A percentile compares a stretch with the other conserved stretches of the same genome.
Evolutionary conservation across 2,329 filamentous ascomycete genomes (phyloP).

Genomic region (Hypoxylon sp.): DNA sequence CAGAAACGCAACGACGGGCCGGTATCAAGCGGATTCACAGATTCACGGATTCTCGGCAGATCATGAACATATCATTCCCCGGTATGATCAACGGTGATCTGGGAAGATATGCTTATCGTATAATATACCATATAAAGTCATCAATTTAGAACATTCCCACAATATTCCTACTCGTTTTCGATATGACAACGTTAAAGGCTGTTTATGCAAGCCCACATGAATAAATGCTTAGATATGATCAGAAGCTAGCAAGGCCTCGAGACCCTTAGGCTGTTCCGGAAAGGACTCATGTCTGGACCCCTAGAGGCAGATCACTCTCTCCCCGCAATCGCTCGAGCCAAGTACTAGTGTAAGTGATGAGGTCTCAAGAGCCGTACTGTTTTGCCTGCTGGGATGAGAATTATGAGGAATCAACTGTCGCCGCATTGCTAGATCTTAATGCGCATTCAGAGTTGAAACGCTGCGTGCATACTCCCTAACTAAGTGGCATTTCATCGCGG

Average conservation of each 20-base stretch:
- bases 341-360: too few species aligned
- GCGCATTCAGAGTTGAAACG: conserved; percentile 27
- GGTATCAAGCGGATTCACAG: conserved; percentile 40
- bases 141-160: neutral
- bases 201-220: conserved; percentile 10
- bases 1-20: conserved; percentile 30
- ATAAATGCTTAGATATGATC: conserved; percentile 11
- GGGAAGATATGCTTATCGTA: conserved; percentile 1
- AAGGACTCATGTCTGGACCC: neutral
- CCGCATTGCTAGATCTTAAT: conserved; percentile 17
- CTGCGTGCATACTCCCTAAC: neutral
- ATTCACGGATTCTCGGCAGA: conserved; percentile 37
- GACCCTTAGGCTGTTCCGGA: conserved; percentile 21
- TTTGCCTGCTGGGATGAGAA: neutral
- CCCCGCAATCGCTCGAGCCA: conserved; percentile 15
- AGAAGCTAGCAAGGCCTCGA: conserved; percentile 25
- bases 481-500: conserved; percentile 8
- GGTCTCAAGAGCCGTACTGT: neutral
- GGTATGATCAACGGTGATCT: conserved; percentile 26
- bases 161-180: conserved; percentile 1
- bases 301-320: conserved; percentile 7
- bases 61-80: conserved; percentile 21
- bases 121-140: neutral
- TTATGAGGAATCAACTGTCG: neutral
- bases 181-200: conserved; percentile 3